Evolutionary conservation across 2,329 filamentous ascomycete genomes (phyloP).

Genomic region (Podosphaera fusca): DNA sequence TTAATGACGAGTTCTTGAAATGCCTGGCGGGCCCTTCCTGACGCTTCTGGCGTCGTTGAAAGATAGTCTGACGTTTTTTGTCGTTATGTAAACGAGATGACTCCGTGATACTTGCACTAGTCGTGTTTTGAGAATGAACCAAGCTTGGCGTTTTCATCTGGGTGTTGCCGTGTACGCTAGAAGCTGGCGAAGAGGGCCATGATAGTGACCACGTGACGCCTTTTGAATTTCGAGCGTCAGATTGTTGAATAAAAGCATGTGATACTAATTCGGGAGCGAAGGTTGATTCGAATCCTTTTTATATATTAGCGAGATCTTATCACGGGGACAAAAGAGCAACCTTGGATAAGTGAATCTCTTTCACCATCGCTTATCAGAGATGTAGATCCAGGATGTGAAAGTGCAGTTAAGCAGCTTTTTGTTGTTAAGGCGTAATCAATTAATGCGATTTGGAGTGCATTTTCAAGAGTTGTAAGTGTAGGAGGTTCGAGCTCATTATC

Average conservation of each 20-base stretch:
- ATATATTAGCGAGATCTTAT: slow-evolving; percentile 5
- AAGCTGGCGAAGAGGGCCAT: background rate
- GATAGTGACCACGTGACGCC: slow-evolving; percentile 1
- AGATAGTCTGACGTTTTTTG: background rate
- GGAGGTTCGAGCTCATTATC: slow-evolving; percentile 23
- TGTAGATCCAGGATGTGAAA: slow-evolving; percentile 26
- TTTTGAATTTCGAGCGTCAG: background rate
- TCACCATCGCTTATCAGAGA: slow-evolving; percentile 24
- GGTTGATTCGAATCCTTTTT: slow-evolving; percentile 32
- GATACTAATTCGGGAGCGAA: slow-evolving; percentile 43
- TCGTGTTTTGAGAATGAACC: background rate
- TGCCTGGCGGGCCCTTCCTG: background rate
- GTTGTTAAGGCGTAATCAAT: slow-evolving; percentile 77
- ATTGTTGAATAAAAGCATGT: slow-evolving; percentile 27
- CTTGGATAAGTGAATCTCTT: background rate
- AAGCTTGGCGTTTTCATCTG: background rate
- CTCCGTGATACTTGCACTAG: background rate
- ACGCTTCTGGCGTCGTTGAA: background rate
- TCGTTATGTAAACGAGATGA: background rate
- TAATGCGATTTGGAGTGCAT: slow-evolving; percentile 61
- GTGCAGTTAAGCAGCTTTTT: slow-evolving; percentile 54
- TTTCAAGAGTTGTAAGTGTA: slow-evolving; percentile 39
- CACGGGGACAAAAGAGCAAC: background rate
- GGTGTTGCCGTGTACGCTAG: too few species aligned
- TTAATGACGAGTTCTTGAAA: background rate